Evolutionary conservation across 1,284 basidiomycete genomes (phyloP).

Genomic region (Papiliotrema nemorosa): DNA sequence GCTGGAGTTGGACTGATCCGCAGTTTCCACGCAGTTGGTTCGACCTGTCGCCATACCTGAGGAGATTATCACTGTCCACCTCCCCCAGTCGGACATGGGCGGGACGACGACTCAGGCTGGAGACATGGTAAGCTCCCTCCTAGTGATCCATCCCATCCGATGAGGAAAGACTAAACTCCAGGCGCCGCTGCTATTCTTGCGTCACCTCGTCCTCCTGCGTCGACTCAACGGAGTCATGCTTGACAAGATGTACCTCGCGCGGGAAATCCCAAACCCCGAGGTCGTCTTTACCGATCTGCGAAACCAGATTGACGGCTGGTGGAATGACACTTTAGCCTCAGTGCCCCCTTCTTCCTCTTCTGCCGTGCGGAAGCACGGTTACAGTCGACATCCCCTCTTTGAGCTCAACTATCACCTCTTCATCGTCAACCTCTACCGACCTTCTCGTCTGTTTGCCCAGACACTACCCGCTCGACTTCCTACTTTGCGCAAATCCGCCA

Average conservation of each 20-base stretch:
- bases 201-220: conserved; percentile 2
- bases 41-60: neutral
- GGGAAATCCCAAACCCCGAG: conserved; percentile 4
- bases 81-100: neutral
- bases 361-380: no score
- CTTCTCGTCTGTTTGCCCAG: neutral
- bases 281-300: conserved; percentile 1
- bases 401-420: conserved; percentile 1
- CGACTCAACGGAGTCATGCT: conserved; percentile 9
- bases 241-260: conserved; percentile 1
- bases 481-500: neutral
- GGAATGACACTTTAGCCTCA: neutral
- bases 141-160: no score
- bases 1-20: neutral
- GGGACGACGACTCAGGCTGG: neutral
- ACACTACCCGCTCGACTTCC: neutral
- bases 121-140: neutral
- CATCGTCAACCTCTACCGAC: neutral
- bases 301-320: conserved; percentile 8
- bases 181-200: conserved; percentile 1
- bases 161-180: neutral
- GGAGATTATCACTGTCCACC: neutral
- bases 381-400: neutral
- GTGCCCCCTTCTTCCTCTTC: no score
- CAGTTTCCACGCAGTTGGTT: neutral